A percentile compares a stretch with the other conserved stretches of the same genome.
These are phyloP conservation scores for Hippophae rhamnoides DNA, from an alignment of 306 rosid genomes.

Conservation along the genomic window DNA sequence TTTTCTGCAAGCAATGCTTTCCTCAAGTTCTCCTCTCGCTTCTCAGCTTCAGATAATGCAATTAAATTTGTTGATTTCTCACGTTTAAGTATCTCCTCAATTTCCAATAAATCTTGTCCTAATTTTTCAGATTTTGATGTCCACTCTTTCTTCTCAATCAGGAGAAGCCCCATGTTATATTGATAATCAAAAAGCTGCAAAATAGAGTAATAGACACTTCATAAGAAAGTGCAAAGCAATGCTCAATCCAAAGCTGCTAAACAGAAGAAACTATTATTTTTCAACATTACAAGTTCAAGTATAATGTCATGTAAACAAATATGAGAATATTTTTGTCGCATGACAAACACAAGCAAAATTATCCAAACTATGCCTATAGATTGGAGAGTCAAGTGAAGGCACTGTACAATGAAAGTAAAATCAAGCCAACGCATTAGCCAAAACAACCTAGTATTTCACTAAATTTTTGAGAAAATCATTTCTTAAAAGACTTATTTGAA, in stretches of 20 bases:
- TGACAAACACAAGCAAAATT: too few species aligned
- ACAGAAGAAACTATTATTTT: background rate
- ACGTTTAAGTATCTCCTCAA: slow-evolving; percentile 71
- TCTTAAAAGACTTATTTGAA: too few species aligned
- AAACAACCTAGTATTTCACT: too few species aligned
- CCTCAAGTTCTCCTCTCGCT: slow-evolving; percentile 63
- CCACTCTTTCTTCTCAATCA: slow-evolving; percentile 82
- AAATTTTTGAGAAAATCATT: too few species aligned
- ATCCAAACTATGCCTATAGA: too few species aligned
- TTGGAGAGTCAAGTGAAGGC: too few species aligned
- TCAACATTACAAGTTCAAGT: too few species aligned
- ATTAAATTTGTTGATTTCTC: slow-evolving; percentile 69
- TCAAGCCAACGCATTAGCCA: too few species aligned
- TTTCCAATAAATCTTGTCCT: slow-evolving; percentile 55
- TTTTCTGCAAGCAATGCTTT: slow-evolving; percentile 53
- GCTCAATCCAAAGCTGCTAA: too few species aligned
- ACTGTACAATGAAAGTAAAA: too few species aligned
- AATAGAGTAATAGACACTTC: slow-evolving; percentile 5
- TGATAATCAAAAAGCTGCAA: slow-evolving; percentile 81
- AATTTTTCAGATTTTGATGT: slow-evolving; percentile 43
- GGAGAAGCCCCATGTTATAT: slow-evolving; percentile 81
- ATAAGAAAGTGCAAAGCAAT: background rate
- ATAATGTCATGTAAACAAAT: too few species aligned
- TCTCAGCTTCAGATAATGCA: slow-evolving; percentile 60
- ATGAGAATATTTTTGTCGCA: too few species aligned